phyloP scores from a whole-genome alignment of 331 rosid genomes.

The Stylosanthes scabra region DNA sequence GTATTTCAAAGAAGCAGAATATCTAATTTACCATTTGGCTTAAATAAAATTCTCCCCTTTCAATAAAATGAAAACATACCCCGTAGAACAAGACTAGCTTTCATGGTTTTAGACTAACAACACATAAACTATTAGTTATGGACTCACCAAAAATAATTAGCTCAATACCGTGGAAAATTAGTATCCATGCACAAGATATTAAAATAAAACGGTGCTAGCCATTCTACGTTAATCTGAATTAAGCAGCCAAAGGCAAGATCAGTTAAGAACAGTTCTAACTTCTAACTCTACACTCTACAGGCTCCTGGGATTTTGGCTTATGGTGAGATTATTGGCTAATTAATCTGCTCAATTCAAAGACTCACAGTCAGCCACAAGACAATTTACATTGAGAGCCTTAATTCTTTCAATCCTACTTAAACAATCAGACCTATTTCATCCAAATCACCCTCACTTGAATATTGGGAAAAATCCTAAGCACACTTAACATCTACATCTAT shows the following conservation, averaged over 20 bases:
- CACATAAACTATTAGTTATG: neutral
- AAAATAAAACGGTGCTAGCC: slow-evolving; percentile 1
- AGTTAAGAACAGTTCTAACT: slow-evolving; percentile 3
- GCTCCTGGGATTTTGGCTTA: neutral
- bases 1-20: neutral
- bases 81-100: slow-evolving; percentile 6
- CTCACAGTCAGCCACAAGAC: slow-evolving; percentile 5
- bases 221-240: slow-evolving; percentile 5
- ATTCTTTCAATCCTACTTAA: neutral
- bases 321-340: neutral
- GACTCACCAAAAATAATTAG: neutral
- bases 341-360: neutral
- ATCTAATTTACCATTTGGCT: slow-evolving; percentile 1
- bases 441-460: slow-evolving; percentile 20
- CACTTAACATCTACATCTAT: slow-evolving; percentile 11
- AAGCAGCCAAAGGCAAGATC: slow-evolving; percentile 13
- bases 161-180: neutral
- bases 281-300: slow-evolving; percentile 5
- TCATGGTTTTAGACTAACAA: neutral
- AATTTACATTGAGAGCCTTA: slow-evolving; percentile 12
- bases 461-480: slow-evolving; percentile 27
- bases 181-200: neutral
- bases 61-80: neutral
- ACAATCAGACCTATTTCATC: neutral
- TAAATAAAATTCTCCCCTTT: neutral